Evolutionary conservation across 179 eudicot species (phyloP).

Genomic region (Heliamphora ciliata): DNA sequence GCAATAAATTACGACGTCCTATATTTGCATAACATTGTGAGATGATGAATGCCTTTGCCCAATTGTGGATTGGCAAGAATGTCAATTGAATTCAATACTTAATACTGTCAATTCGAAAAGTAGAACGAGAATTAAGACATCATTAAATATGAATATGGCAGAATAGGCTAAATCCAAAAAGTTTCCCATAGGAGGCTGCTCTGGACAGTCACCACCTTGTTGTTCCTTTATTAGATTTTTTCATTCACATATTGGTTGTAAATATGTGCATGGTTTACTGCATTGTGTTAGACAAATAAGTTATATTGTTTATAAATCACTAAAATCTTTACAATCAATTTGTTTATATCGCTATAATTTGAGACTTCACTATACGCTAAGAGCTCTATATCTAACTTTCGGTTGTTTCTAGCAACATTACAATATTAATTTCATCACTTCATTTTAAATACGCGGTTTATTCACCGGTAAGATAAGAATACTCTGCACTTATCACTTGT

Average conservation of each 20-base stretch:
- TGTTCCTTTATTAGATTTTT: neutral
- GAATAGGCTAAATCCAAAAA: neutral
- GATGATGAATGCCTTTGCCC: neutral
- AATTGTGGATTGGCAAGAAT: neutral
- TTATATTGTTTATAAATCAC: neutral
- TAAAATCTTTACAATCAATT: neutral
- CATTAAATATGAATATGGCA: neutral
- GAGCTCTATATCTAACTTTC: neutral
- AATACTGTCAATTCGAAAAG: neutral
- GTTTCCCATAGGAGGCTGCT: neutral
- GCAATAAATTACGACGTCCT: neutral
- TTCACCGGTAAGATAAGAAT: neutral
- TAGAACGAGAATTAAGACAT: neutral
- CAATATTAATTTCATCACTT: neutral
- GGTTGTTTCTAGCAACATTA: neutral
- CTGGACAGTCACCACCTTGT: neutral
- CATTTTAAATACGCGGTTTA: neutral
- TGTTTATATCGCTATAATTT: no score
- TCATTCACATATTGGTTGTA: neutral
- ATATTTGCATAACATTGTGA: neutral
- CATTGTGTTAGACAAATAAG: neutral
- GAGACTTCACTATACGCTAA: neutral
- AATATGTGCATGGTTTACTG: neutral
- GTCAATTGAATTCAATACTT: neutral
- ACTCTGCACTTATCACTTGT: neutral